These are phyloP conservation scores for Fraxinus platypoda DNA, from an alignment of 305 asterid genomes.

Conservation along the genomic window DNA sequence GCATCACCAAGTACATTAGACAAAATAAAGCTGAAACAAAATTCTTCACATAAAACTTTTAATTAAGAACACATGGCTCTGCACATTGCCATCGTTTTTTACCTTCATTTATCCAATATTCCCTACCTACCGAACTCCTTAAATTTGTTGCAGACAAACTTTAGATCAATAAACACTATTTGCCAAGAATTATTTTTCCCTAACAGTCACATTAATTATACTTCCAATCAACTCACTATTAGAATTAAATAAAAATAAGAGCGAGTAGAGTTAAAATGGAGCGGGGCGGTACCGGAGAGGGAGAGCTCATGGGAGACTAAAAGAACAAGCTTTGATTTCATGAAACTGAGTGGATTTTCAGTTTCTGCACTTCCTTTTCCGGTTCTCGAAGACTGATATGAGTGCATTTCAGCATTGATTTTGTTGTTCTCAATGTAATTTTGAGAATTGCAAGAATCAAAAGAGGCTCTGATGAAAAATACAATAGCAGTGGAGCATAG, in stretches of 20 bases:
- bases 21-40: background rate
- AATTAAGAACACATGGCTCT: background rate
- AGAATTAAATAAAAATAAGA: background rate
- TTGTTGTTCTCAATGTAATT: conserved; percentile 25
- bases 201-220: background rate
- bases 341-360: conserved; percentile 69
- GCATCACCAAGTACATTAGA: background rate
- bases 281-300: conserved; percentile 64
- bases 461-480: conserved; percentile 65
- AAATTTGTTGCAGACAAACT: background rate
- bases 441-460: conserved; percentile 50
- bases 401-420: conserved; percentile 33
- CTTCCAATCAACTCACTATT: background rate
- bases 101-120: background rate
- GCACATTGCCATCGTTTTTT: background rate
- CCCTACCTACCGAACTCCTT: background rate
- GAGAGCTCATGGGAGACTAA: conserved; percentile 96
- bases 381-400: conserved; percentile 23
- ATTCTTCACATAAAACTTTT: background rate
- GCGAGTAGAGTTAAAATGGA: background rate
- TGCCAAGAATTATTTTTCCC: background rate
- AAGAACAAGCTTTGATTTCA: conserved; percentile 83
- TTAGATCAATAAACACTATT: background rate
- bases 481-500: conserved; percentile 60
- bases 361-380: conserved; percentile 12